Base-by-base conservation (phyloP, 805 yeast genomes). In the Starmera dryadoides region DNA sequence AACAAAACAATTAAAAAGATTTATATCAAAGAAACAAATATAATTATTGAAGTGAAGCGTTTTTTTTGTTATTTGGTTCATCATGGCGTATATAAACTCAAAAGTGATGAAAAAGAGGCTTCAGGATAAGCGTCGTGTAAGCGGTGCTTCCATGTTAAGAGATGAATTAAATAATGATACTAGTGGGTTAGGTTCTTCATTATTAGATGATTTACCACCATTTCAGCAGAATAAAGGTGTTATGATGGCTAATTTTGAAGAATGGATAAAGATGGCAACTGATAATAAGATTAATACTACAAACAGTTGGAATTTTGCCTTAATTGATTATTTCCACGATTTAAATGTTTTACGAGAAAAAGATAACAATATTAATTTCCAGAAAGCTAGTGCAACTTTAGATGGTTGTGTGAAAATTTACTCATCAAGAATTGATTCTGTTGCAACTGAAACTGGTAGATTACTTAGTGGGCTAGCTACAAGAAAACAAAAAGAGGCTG, bases 321-420 rank as follows among this genome's bases (percentile, higher is more conserved):
- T 89, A 52, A 89, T 89, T 52, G 97, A 89, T 59, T 89, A 88
- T 59, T 89, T 89, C 56, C 84, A 88, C 53, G 95, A 86, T 52
- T 68, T 87, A 60, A 74, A 84, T 21, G 73, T 86, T 22, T 68
- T 86, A 34, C 73, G 76, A 48, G 94, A 82, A 38, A 82, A 87
- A 5, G 87, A 82, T 40, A 72, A 78, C 31, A 71, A 78, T 25
- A 85, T 89, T 51, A 87, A 88, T 58, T 89, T 91, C 58, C 96
- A 86, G 57, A 77, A 81, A 48, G 98, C 97, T 0, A 79, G 93
- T 1, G 87, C 94, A 3, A 86, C 97, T 1, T 65, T 91, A 18
- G 97, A 89, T 53, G 97, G 97, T 0, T 89, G 97, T 66, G 91
- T 89, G 26, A 88, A 88, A 63, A 86, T 91, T 38, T 91, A 91